A percentile compares a stretch with the other conserved stretches of the same genome.
phyloP scores from a whole-genome alignment of 2,329 filamentous ascomycete species.

The Reticulascus tulasneorum region DNA sequence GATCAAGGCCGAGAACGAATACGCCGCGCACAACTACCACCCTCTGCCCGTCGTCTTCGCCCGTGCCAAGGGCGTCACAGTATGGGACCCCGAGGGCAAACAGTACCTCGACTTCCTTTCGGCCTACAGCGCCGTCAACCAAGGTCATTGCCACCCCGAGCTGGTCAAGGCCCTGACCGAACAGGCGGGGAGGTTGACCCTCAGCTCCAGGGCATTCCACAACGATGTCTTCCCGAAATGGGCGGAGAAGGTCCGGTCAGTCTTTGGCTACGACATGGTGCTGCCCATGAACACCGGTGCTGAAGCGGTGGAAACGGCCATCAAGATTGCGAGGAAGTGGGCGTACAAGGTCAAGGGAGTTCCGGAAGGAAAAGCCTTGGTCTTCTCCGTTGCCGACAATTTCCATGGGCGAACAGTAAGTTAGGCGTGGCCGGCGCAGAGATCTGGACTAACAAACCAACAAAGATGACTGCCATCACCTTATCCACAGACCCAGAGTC shows the following conservation, averaged over 20 bases:
- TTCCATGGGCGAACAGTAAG: conserved; percentile 93
- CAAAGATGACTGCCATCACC: conserved; percentile 79
- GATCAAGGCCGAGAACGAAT: conserved; percentile 76
- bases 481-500: conserved; percentile 95
- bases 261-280: conserved; percentile 97
- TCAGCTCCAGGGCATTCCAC: conserved; percentile 93
- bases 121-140: conserved; percentile 96
- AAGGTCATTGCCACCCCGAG: conserved; percentile 96
- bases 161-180: conserved; percentile 85
- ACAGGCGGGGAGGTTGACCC: conserved; percentile 82
- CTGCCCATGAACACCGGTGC: conserved; percentile 97
- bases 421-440: conserved; percentile 12
- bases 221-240: conserved; percentile 98
- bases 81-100: conserved; percentile 95
- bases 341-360: conserved; percentile 95
- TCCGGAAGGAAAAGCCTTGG: conserved; percentile 73
- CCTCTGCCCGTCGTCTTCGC: conserved; percentile 93
- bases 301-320: conserved; percentile 90
- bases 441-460: conserved; percentile 9
- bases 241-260: conserved; percentile 82
- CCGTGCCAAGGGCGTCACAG: conserved; percentile 75
- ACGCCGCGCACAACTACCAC: conserved; percentile 97
- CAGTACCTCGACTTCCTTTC: conserved; percentile 98
- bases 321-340: conserved; percentile 97
- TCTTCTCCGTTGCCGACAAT: conserved; percentile 85